Conservation (phyloP, 306 rosid species). For the Gastrolobium villosum region DNA sequence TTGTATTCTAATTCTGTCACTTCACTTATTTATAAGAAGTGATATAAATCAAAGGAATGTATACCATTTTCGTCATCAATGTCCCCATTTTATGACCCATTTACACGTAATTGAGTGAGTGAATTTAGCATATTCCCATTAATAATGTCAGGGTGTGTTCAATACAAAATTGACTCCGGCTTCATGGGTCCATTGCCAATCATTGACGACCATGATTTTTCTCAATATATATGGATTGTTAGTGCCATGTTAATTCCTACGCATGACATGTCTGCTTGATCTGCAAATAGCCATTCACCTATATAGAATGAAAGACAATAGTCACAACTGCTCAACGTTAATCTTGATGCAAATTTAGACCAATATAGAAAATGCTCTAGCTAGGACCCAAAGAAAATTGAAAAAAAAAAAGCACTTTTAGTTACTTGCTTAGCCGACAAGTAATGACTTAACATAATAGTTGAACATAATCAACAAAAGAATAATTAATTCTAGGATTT, state of each 20-base stretch:
- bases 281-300: slow-evolving; percentile 40
- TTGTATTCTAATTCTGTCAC: too few relatives aligned
- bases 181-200: slow-evolving; percentile 58
- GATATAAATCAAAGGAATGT: too few relatives aligned
- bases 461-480: slow-evolving; percentile 52
- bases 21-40: too few relatives aligned
- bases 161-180: slow-evolving; percentile 5
- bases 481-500: slow-evolving; percentile 61
- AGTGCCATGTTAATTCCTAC: slow-evolving; percentile 37
- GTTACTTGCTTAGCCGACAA: slow-evolving; percentile 62
- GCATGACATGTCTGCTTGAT: slow-evolving; percentile 47
- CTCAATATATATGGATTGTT: slow-evolving; percentile 40
- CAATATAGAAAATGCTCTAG: slow-evolving; percentile 44
- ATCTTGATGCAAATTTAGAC: slow-evolving; percentile 47
- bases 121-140: slow-evolving; percentile 3
- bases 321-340: slow-evolving; percentile 43
- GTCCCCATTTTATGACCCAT: background rate
- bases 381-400: background rate
- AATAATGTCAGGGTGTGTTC: background rate
- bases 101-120: slow-evolving; percentile 5
- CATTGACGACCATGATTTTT: slow-evolving; percentile 50
- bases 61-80: background rate
- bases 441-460: slow-evolving; percentile 55
- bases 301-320: slow-evolving; percentile 5
- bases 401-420: background rate